These are phyloP conservation scores for Camelina sativa DNA, from an alignment of 345 rosid genomes.

Conservation along the genomic window DNA sequence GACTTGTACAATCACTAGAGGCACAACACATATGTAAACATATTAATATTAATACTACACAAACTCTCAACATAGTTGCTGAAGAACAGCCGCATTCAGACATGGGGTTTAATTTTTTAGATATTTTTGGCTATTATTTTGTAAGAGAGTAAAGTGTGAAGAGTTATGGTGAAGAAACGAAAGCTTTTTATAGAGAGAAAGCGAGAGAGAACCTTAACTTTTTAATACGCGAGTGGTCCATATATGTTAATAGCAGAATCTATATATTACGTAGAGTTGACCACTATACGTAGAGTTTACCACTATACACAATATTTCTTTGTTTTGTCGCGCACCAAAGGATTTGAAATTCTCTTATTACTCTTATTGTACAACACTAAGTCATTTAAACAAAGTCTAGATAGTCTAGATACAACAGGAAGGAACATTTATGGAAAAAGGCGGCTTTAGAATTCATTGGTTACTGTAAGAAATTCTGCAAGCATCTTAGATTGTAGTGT, in stretches of 20 bases:
- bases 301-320: slow-evolving; percentile 37
- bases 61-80: slow-evolving; percentile 38
- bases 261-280: slow-evolving; percentile 34
- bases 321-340: slow-evolving; percentile 24
- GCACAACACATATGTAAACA: slow-evolving; percentile 43
- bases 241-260: slow-evolving; percentile 37
- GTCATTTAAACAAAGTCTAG: slow-evolving; percentile 13
- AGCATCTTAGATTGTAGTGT: slow-evolving; percentile 43
- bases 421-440: slow-evolving; percentile 28
- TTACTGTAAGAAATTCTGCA: slow-evolving; percentile 32
- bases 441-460: slow-evolving; percentile 32
- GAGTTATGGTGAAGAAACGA: slow-evolving; percentile 38
- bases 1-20: slow-evolving; percentile 42
- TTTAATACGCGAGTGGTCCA: slow-evolving; percentile 37
- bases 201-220: slow-evolving; percentile 40
- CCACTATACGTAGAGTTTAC: slow-evolving; percentile 41
- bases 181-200: slow-evolving; percentile 36
- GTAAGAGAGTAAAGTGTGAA: slow-evolving; percentile 40
- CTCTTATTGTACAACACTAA: slow-evolving; percentile 15
- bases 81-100: slow-evolving; percentile 22
- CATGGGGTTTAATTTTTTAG: slow-evolving; percentile 21
- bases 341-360: slow-evolving; percentile 14
- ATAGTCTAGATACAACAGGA: neutral
- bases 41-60: neutral
- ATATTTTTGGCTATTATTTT: slow-evolving; percentile 11